A percentile compares a stretch with the other conserved stretches of the same genome.
Conservation (phyloP, 306 rosid species). For the Clitoria ternatea region DNA sequence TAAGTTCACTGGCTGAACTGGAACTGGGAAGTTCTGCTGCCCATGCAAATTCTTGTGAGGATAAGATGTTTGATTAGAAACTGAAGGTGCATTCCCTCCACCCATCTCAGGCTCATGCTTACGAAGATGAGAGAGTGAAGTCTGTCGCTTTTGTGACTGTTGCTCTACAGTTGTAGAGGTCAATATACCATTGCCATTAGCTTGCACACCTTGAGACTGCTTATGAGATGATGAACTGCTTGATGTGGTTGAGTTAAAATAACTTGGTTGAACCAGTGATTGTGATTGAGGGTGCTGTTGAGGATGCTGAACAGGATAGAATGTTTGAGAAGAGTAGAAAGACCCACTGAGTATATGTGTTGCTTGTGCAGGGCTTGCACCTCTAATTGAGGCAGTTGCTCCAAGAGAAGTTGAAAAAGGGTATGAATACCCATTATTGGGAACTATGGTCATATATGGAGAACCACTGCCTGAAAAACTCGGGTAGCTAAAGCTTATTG, state of each 20-base stretch:
- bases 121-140: constrained; percentile 32
- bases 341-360: constrained; percentile 44
- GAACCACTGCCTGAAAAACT: constrained; percentile 40
- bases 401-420: constrained; percentile 53
- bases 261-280: constrained; percentile 35
- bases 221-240: constrained; percentile 43
- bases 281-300: constrained; percentile 49
- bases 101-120: constrained; percentile 39
- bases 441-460: constrained; percentile 48
- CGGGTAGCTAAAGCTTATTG: constrained; percentile 42
- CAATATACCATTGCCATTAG: constrained; percentile 35
- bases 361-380: constrained; percentile 44
- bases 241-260: constrained; percentile 35
- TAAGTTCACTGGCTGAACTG: constrained; percentile 54
- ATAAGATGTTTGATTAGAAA: constrained; percentile 35
- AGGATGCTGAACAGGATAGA: constrained; percentile 54
- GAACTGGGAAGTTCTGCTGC: constrained; percentile 51
- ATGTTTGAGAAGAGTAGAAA: constrained; percentile 47
- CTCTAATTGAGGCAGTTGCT: constrained; percentile 39
- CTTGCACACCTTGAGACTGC: constrained; percentile 42
- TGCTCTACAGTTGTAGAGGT: constrained; percentile 40
- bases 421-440: constrained; percentile 50
- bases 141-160: constrained; percentile 45
- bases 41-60: constrained; percentile 40
- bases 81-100: constrained; percentile 37